Conservation (phyloP, 2,329 filamentous ascomycete genomes). For the Metarhizium brunneum region DNA sequence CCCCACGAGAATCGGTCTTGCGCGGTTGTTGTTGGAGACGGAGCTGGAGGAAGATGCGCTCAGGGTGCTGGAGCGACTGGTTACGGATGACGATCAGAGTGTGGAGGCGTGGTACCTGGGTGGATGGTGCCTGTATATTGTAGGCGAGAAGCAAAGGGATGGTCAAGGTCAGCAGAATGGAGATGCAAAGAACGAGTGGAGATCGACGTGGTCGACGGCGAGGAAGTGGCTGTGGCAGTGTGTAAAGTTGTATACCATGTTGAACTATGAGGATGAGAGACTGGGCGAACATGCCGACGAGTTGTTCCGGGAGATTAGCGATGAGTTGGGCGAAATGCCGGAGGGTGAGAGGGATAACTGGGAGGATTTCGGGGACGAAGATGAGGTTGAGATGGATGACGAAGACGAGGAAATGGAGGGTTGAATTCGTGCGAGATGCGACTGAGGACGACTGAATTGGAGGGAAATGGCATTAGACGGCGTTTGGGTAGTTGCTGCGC, state of each 20-base stretch:
- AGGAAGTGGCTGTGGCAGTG: slow-evolving; percentile 77
- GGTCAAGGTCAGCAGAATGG: slow-evolving; percentile 23
- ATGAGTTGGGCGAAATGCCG: slow-evolving; percentile 52
- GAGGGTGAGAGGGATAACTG: slow-evolving; percentile 40
- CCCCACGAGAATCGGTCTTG: slow-evolving; percentile 72
- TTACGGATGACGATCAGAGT: slow-evolving; percentile 84
- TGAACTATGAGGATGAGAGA: slow-evolving; percentile 80
- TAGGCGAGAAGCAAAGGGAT: slow-evolving; percentile 55
- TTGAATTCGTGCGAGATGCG: slow-evolving; percentile 5
- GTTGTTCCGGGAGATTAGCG: slow-evolving; percentile 53
- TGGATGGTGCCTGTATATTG: slow-evolving; percentile 81
- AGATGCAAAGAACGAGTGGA: slow-evolving; percentile 39
- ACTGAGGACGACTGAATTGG: not conserved
- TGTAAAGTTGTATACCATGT: slow-evolving; percentile 64
- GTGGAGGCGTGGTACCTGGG: slow-evolving; percentile 97
- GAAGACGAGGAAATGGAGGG: slow-evolving; percentile 51
- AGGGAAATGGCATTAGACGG: slow-evolving; percentile 12
- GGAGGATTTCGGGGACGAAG: slow-evolving; percentile 45
- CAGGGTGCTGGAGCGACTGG: slow-evolving; percentile 72
- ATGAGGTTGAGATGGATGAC: slow-evolving; percentile 37
- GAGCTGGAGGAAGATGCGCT: slow-evolving; percentile 78
- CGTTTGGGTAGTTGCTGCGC: slow-evolving; percentile 2
- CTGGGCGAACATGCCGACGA: slow-evolving; percentile 68
- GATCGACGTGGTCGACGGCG: slow-evolving; percentile 60
- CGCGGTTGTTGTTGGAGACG: slow-evolving; percentile 82